These are phyloP conservation scores for Botrytis sinoallii DNA, from an alignment of 2,329 filamentous ascomycete genomes.

Conservation along the genomic window DNA sequence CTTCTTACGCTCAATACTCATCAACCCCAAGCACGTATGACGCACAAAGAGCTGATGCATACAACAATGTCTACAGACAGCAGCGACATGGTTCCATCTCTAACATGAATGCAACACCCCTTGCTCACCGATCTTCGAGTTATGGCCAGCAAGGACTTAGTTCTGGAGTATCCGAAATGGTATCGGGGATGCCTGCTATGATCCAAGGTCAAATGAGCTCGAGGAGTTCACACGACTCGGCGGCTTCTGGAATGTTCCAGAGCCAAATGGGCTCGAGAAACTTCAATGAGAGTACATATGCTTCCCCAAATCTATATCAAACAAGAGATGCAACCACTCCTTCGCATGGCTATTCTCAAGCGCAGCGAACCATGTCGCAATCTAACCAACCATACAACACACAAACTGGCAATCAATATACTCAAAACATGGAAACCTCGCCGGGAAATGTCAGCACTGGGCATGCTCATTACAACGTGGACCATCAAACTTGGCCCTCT, in stretches of 20 bases:
- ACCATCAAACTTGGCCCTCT: conserved; percentile 34
- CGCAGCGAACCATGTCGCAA: conserved; percentile 6
- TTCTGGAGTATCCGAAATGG: conserved; percentile 2
- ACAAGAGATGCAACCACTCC: conserved; percentile 12
- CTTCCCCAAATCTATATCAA: conserved; percentile 3
- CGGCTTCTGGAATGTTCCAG: conserved; percentile 2
- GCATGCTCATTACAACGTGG: conserved; percentile 33
- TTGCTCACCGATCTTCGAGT: conserved; percentile 29
- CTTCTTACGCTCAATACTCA: conserved; percentile 30
- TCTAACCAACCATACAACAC: conserved; percentile 5
- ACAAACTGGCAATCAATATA: conserved; percentile 2
- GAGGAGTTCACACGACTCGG: neutral
- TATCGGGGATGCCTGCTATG: conserved; percentile 8
- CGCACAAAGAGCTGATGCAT: conserved; percentile 29
- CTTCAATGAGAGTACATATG: neutral
- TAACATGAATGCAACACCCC: conserved; percentile 25
- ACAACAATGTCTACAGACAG: conserved; percentile 26
- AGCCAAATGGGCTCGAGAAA: conserved; percentile 10
- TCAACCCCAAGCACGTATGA: conserved; percentile 30
- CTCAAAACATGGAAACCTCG: conserved; percentile 11
- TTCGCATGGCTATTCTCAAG: conserved; percentile 26
- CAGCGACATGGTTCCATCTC: conserved; percentile 32
- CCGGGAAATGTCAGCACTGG: conserved; percentile 33
- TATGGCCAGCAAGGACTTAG: conserved; percentile 23
- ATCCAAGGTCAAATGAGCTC: conserved; percentile 4